These are phyloP conservation scores for Cercospora brassicicola DNA, from an alignment of 2,329 filamentous ascomycete species.

Conservation along the genomic window DNA sequence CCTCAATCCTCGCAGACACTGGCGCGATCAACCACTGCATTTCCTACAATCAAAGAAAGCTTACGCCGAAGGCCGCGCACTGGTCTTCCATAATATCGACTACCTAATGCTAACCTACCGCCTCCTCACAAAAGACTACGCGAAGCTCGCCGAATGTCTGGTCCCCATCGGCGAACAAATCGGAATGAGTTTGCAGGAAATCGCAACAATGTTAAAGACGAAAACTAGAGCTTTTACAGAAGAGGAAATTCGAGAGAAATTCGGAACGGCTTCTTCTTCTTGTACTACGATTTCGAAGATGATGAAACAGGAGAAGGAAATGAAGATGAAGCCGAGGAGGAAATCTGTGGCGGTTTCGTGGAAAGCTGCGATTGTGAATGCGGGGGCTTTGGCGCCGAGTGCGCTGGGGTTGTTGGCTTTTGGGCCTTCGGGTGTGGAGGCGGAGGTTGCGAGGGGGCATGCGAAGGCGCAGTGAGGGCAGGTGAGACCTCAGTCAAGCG, in stretches of 20 bases:
- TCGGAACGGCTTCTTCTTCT: constrained; percentile 31
- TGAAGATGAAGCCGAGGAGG: background rate
- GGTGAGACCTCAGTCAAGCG: too few relatives aligned
- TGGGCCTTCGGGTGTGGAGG: constrained; percentile 1
- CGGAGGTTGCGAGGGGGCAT: background rate
- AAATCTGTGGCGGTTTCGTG: background rate
- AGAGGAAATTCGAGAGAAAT: constrained; percentile 63
- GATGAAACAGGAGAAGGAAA: background rate
- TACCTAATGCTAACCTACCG: constrained; percentile 73
- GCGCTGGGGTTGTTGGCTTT: constrained; percentile 6
- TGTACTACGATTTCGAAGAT: background rate
- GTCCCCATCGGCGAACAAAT: constrained; percentile 75
- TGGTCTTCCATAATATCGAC: constrained; percentile 80
- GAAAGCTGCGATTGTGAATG: background rate
- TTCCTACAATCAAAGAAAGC: constrained; percentile 69
- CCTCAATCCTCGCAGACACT: constrained; percentile 74
- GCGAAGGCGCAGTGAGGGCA: background rate
- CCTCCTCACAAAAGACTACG: constrained; percentile 70
- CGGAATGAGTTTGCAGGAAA: constrained; percentile 63
- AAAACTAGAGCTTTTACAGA: constrained; percentile 68
- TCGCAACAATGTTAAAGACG: constrained; percentile 61
- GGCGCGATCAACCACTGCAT: constrained; percentile 74
- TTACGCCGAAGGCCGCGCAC: constrained; percentile 66
- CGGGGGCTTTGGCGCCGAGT: background rate
- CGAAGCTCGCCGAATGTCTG: constrained; percentile 65